Conservation (phyloP, 2,329 filamentous ascomycete genomes). For the Alternaria sp. region DNA sequence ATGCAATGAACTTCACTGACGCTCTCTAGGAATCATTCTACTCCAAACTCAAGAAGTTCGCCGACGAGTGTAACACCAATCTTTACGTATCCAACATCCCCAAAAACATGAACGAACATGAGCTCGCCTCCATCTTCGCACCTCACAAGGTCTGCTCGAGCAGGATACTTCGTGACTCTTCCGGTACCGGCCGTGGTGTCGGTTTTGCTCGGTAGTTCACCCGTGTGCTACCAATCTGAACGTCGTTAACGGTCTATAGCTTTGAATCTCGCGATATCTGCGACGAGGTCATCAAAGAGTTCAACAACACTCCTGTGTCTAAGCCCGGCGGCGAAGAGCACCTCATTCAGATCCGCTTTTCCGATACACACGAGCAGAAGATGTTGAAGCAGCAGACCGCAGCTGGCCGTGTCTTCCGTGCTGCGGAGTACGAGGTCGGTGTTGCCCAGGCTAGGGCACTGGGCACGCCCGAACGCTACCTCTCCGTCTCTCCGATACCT, state of each 20-base stretch:
- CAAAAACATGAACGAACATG: constrained; percentile 87
- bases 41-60: constrained; percentile 94
- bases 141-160: constrained; percentile 88
- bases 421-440: constrained; percentile 79
- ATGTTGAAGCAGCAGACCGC: constrained; percentile 95
- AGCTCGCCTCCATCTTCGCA: constrained; percentile 79
- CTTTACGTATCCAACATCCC: constrained; percentile 98
- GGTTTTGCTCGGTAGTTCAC: constrained; percentile 87
- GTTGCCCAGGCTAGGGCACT: constrained; percentile 50
- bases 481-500: constrained; percentile 45
- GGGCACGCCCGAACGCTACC: constrained; percentile 45
- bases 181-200: constrained; percentile 94
- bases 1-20: constrained; percentile 19
- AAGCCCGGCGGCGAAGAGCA: constrained; percentile 74
- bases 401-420: constrained; percentile 92
- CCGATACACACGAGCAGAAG: constrained; percentile 96
- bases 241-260: constrained; percentile 58
- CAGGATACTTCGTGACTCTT: constrained; percentile 90
- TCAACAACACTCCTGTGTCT: constrained; percentile 71
- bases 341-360: constrained; percentile 91
- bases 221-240: not conserved
- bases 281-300: constrained; percentile 85
- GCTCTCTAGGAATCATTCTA: constrained; percentile 84
- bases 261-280: constrained; percentile 91
- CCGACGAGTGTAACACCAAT: constrained; percentile 89